Evolutionary conservation across 2,329 filamentous ascomycete genomes (phyloP).

Genomic region (Pseudofabraea citricarpa): DNA sequence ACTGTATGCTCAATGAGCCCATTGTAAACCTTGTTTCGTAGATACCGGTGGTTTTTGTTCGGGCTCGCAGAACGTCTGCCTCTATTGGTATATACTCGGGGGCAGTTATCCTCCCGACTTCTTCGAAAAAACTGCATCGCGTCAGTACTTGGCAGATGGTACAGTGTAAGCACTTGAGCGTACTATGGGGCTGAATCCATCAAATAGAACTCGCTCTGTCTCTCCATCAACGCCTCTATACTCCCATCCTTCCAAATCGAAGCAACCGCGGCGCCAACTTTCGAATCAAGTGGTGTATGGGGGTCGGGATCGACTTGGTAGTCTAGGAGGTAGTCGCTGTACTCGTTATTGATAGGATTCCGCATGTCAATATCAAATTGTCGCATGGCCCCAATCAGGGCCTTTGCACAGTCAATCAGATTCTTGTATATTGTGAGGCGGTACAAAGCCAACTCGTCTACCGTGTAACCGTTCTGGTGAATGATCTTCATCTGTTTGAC

Average conservation of each 20-base stretch:
- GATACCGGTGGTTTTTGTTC: slow-evolving; percentile 98
- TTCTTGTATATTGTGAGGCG: slow-evolving; percentile 98
- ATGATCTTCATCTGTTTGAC: slow-evolving; percentile 99
- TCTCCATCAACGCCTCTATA: slow-evolving; percentile 78
- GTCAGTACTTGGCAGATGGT: slow-evolving; percentile 12
- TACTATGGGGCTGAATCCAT: slow-evolving; percentile 99
- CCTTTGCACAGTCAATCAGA: slow-evolving; percentile 91
- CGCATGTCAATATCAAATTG: slow-evolving; percentile 84
- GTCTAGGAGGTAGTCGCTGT: slow-evolving; percentile 75
- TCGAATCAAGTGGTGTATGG: slow-evolving; percentile 74
- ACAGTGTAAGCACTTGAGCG: not conserved
- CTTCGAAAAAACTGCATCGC: slow-evolving; percentile 79
- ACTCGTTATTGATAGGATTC: slow-evolving; percentile 64
- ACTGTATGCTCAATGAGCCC: slow-evolving; percentile 99
- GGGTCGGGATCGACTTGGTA: slow-evolving; percentile 91
- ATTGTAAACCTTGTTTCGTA: slow-evolving; percentile 99
- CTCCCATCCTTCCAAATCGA: slow-evolving; percentile 88
- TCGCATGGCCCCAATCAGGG: slow-evolving; percentile 84
- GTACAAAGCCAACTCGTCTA: slow-evolving; percentile 91
- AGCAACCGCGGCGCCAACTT: slow-evolving; percentile 77
- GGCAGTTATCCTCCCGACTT: slow-evolving; percentile 78
- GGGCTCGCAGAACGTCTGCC: slow-evolving; percentile 88
- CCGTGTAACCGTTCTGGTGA: slow-evolving; percentile 93
- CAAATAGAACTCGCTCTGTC: slow-evolving; percentile 95
- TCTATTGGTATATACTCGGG: slow-evolving; percentile 88